phyloP scores from a whole-genome alignment of 2,329 filamentous ascomycete genomes.

The Beauveria sp. region DNA sequence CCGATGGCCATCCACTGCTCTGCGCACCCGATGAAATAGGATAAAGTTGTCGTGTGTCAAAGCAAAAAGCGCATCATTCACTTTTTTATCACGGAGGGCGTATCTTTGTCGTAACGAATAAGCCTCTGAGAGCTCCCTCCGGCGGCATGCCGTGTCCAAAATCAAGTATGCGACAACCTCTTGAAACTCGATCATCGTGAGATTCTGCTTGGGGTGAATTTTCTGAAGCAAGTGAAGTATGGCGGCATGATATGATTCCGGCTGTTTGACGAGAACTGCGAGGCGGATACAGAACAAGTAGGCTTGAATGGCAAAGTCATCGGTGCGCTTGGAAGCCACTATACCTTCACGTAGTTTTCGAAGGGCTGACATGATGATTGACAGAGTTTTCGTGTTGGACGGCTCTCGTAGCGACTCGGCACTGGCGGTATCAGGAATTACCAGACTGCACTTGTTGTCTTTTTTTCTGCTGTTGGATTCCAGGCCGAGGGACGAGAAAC shows the following conservation, averaged over 20 bases:
- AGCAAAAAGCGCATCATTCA: constrained; percentile 61
- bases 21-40: constrained; percentile 63
- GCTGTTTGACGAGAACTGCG: constrained; percentile 71
- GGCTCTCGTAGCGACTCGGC: constrained; percentile 14
- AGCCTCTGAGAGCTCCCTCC: constrained; percentile 66
- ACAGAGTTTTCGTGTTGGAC: constrained; percentile 54
- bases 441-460: background rate
- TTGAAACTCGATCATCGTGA: constrained; percentile 64
- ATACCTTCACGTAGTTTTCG: constrained; percentile 90
- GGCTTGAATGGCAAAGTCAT: constrained; percentile 77
- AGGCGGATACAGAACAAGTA: constrained; percentile 89
- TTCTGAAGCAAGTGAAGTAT: constrained; percentile 68
- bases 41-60: constrained; percentile 79
- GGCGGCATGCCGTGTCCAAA: constrained; percentile 81
- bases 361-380: constrained; percentile 71
- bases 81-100: constrained; percentile 54
- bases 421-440: constrained; percentile 8
- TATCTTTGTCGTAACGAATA: constrained; percentile 58
- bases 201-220: constrained; percentile 60
- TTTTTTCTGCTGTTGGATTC: background rate
- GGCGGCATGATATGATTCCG: constrained; percentile 84
- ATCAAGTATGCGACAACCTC: constrained; percentile 78
- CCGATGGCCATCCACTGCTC: constrained; percentile 71
- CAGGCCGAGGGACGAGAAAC: constrained; percentile 58
- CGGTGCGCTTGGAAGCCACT: constrained; percentile 65